Conservation (phyloP, 192 early-diverging fungal genomes). For the Gamsiella multidivaricata region DNA sequence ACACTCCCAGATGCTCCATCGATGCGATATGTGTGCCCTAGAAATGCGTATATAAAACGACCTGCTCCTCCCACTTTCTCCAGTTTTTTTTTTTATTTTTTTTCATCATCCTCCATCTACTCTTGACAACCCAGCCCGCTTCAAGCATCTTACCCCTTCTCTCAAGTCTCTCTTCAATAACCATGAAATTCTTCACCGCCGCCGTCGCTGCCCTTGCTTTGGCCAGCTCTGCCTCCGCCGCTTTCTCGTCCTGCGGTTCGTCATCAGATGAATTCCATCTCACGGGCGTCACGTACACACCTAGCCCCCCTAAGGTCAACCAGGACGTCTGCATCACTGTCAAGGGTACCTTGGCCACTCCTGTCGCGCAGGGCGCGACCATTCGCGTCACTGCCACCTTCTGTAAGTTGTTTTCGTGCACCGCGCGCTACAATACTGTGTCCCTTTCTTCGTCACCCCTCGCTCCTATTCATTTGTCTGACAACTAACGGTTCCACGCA, state of each 20-base stretch:
- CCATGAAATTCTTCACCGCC: conserved; percentile 49
- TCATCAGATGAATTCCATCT: conserved; percentile 22
- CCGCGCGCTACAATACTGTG: background rate
- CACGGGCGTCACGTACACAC: conserved; percentile 17
- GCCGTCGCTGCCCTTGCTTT: conserved; percentile 40
- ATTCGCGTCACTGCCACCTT: conserved; percentile 31
- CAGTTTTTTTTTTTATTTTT: conserved; percentile 18
- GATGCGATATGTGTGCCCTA: too few species aligned
- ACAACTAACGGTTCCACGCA: too few species aligned
- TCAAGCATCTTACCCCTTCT: conserved; percentile 3
- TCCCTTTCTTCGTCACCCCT: background rate
- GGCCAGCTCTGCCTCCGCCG: conserved; percentile 47
- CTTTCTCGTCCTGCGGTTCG: conserved; percentile 48
- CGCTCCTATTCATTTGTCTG: background rate
- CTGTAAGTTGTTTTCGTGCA: conserved; percentile 28
- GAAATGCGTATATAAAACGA: too few species aligned
- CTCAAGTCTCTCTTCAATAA: background rate
- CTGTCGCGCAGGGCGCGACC: conserved; percentile 21
- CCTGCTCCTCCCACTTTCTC: background rate
- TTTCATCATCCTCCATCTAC: background rate
- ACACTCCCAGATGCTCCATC: too few species aligned
- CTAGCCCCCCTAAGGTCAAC: conserved; percentile 49
- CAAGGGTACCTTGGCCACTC: conserved; percentile 17
- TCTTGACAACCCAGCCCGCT: background rate
- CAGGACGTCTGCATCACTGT: conserved; percentile 42